Evolutionary conservation across 306 rosid genomes (phyloP).

Genomic region (Abrus precatorius): DNA sequence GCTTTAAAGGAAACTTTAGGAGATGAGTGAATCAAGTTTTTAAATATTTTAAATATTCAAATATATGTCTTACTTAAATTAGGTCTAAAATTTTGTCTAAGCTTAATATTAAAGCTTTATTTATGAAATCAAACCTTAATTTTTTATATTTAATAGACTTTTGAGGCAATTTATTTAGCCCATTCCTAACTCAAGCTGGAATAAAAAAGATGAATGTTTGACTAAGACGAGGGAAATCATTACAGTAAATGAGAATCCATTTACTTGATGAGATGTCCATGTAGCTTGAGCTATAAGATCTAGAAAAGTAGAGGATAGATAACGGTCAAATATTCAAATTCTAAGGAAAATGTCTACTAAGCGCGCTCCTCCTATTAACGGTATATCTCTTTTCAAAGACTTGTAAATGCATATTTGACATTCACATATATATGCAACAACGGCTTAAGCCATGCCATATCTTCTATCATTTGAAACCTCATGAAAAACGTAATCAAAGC

Average conservation of each 20-base stretch:
- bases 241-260: not conserved
- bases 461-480: not conserved
- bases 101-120: too few species aligned
- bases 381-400: not conserved
- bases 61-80: not conserved
- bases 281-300: constrained; percentile 25
- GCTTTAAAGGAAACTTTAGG: too few species aligned
- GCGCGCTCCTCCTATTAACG: constrained; percentile 37
- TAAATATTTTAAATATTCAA: not conserved
- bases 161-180: not conserved
- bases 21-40: not conserved
- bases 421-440: not conserved
- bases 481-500: constrained; percentile 62
- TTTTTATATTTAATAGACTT: too few species aligned
- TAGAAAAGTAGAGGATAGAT: constrained; percentile 3
- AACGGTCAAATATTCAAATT: constrained; percentile 66
- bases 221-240: not conserved
- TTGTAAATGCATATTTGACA: not conserved
- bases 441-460: not conserved
- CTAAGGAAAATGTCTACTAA: not conserved
- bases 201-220: not conserved
- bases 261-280: not conserved
- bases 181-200: not conserved
- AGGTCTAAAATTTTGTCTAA: not conserved
- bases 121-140: too few species aligned